These are phyloP conservation scores for Blastosporella zonata DNA, from an alignment of 1,284 basidiomycete species.

Conservation along the genomic window DNA sequence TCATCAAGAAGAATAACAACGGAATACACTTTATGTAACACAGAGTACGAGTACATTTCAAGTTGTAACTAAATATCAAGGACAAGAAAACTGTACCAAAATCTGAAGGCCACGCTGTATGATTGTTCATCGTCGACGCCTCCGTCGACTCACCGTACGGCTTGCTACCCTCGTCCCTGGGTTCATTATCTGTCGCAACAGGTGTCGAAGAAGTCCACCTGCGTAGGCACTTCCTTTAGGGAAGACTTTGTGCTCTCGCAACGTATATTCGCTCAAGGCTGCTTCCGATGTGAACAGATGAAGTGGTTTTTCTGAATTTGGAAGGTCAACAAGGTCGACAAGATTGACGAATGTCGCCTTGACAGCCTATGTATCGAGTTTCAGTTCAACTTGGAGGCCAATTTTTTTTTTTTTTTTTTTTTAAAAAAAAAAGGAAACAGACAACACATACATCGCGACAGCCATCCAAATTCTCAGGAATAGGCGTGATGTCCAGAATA, in stretches of 20 bases:
- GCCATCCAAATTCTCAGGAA: slow-evolving; percentile 18
- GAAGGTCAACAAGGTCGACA: slow-evolving; percentile 26
- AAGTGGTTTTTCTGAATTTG: slow-evolving; percentile 2
- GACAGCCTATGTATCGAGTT: slow-evolving; percentile 21
- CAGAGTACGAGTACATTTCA: too few species aligned
- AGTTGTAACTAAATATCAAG: too few species aligned
- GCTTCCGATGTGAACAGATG: slow-evolving; percentile 10
- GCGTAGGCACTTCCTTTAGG: slow-evolving; percentile 23
- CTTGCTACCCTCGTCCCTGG: neutral
- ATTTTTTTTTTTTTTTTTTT: too few species aligned
- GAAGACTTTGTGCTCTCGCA: slow-evolving; percentile 9
- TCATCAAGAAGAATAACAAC: too few species aligned
- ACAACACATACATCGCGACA: slow-evolving; percentile 18
- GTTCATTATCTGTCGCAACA: slow-evolving; percentile 22
- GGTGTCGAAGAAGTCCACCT: slow-evolving; percentile 36
- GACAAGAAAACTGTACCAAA: too few species aligned
- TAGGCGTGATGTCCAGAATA: slow-evolving; percentile 17
- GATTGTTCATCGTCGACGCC: neutral
- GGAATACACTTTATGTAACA: too few species aligned
- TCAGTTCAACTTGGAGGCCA: neutral
- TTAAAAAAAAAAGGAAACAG: too few species aligned
- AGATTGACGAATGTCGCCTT: slow-evolving; percentile 27
- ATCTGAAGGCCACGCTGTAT: too few species aligned
- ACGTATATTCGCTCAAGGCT: slow-evolving; percentile 15
- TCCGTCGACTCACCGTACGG: neutral